Base-by-base conservation (phyloP, 2,329 filamentous ascomycete species). In the Celoporthe dispersa region DNA sequence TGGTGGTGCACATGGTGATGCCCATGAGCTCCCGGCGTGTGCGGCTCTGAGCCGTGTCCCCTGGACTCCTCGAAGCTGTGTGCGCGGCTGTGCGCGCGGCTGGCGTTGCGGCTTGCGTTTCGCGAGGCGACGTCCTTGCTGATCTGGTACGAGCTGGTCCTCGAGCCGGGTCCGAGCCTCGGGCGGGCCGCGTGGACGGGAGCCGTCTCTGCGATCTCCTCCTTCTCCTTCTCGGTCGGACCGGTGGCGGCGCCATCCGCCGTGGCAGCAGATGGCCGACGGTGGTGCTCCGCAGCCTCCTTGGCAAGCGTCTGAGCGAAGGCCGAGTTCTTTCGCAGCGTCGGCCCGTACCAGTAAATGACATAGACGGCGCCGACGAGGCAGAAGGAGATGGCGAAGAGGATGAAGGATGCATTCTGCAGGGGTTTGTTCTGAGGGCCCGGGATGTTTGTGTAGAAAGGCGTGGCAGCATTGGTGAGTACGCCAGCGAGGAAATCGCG, bases 401-500 rank as follows among this genome's bases (percentile, higher is more conserved):
- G 84, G 63, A 92, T 90, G 0, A 88, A 91, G 4, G 84, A 87
- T 0, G 89, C 88, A 62, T 87, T 84, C 73, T 69, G 59, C 33
- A 70, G n/a, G 4, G 68, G 68, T 9, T 68, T 70, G 28, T 67
- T 67, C 31, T 84, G 83, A 22, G 82, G 81, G 33, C 84, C 82
- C 37, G 80, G 81, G 25, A 91, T 88, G 74, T 90, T 88, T 63
- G 80, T 76, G 78, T 89, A 90, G 79, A 90, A 89, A 0, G 91
- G 91, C 0, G 86, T 86, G 0, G 91, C 88, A 19, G 90, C 90
- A 64, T 93, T 83, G 0, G 91, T 91, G 1, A 92, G 86, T 11
- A 93, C 84, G 78, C 92, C 91, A 1, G 91, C 92, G 0, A 94
- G 81, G 79, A 93, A 90, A 76, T 94, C 91, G 73, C 92, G 86